Conservation (phyloP, 305 asterid species). For the Solanum hybrid region DNA sequence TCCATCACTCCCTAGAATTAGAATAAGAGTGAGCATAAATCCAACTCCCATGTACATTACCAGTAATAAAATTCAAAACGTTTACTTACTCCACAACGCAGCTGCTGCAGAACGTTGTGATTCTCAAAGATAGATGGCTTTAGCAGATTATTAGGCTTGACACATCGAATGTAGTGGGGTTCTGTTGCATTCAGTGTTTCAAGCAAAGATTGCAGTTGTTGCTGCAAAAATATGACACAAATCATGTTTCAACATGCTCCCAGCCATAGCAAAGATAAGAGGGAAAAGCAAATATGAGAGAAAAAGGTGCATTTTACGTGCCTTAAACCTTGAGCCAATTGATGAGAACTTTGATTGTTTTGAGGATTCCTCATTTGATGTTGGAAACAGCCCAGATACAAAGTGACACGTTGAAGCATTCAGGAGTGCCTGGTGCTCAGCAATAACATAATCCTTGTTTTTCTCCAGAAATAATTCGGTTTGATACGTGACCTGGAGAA, state of each 20-base stretch:
- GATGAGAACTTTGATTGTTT: conserved; percentile 95
- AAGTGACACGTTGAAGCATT: conserved; percentile 79
- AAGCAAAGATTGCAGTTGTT: conserved; percentile 80
- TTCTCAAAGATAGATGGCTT: conserved; percentile 97
- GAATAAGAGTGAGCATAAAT: conserved; percentile 8
- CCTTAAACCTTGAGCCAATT: conserved; percentile 95
- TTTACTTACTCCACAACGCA: conserved; percentile 86
- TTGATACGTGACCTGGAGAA: conserved; percentile 82
- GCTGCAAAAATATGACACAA: conserved; percentile 49
- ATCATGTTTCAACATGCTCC: conserved; percentile 10
- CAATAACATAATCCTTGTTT: conserved; percentile 94
- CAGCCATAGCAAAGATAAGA: conserved; percentile 4
- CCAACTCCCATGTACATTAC: conserved; percentile 3
- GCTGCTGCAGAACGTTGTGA: conserved; percentile 88
- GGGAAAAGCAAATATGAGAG: conserved; percentile 1
- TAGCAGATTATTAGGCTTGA: conserved; percentile 94
- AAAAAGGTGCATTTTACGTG: conserved; percentile 11
- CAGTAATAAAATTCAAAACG: conserved; percentile 1
- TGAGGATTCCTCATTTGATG: conserved; percentile 70
- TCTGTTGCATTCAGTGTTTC: conserved; percentile 85
- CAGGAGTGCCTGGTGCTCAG: conserved; percentile 93
- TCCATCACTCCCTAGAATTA: conserved; percentile 90
- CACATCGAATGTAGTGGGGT: conserved; percentile 93
- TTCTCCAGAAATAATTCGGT: conserved; percentile 91
- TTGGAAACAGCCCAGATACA: conserved; percentile 69